These are phyloP conservation scores for Suillus placidus DNA, from an alignment of 768 basidiomycete species.

Conservation along the genomic window DNA sequence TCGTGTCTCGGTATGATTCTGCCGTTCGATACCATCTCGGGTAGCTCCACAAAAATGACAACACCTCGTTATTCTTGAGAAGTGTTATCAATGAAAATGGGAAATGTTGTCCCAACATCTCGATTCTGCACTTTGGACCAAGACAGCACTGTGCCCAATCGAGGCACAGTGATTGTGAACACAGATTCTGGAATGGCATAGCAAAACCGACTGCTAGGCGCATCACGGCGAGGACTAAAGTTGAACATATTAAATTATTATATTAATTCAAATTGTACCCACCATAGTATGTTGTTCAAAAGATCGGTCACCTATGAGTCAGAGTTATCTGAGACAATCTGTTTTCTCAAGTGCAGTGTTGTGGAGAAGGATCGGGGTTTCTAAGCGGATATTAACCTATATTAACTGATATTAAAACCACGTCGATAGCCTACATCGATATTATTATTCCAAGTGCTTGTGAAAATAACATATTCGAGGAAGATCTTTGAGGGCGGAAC, in stretches of 20 bases:
- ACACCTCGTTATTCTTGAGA: neutral
- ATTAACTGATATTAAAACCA: neutral
- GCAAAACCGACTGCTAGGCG: neutral
- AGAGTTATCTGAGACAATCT: neutral
- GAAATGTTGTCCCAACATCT: neutral
- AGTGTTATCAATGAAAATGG: neutral
- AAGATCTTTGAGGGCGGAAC: neutral
- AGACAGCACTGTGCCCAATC: neutral
- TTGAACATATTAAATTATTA: neutral
- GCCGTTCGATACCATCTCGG: conserved; percentile 1
- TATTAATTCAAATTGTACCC: neutral
- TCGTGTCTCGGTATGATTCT: neutral
- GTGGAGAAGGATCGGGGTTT: neutral
- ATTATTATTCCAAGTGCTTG: conserved; percentile 2
- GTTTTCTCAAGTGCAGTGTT: neutral
- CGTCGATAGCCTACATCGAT: neutral
- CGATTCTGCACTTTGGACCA: neutral
- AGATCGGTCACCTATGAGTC: neutral
- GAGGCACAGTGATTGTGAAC: neutral
- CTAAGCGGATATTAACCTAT: conserved; percentile 3
- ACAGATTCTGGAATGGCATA: neutral
- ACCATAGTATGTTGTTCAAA: neutral
- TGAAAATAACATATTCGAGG: neutral
- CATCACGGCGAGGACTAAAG: neutral
- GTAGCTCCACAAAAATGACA: neutral